These are phyloP conservation scores for Dispira simplex DNA, from an alignment of 192 early-diverging fungal genomes.

Conservation along the genomic window DNA sequence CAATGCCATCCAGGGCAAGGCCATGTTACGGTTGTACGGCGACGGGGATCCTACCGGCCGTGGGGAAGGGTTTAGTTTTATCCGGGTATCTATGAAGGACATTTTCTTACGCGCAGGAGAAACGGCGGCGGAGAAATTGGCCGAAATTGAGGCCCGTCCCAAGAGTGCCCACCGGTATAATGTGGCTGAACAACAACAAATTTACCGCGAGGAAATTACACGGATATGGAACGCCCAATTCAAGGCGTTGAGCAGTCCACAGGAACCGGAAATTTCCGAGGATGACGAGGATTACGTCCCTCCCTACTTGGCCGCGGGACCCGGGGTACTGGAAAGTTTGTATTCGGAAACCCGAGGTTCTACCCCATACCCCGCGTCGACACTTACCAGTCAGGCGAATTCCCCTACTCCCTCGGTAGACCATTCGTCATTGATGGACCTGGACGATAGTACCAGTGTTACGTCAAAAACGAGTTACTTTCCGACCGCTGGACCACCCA, in stretches of 20 bases:
- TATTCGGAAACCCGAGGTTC: no score
- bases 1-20: slow-evolving; percentile 81
- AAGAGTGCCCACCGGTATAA: slow-evolving; percentile 74
- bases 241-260: slow-evolving; percentile 35
- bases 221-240: slow-evolving; percentile 89
- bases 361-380: no score
- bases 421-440: slow-evolving; percentile 10
- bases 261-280: slow-evolving; percentile 32
- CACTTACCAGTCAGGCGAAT: slow-evolving; percentile 4
- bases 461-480: background rate
- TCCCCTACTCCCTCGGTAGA: slow-evolving; percentile 8
- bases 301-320: slow-evolving; percentile 7
- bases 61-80: slow-evolving; percentile 96
- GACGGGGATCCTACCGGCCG: slow-evolving; percentile 92
- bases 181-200: slow-evolving; percentile 88
- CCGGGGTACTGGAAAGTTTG: no score
- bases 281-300: slow-evolving; percentile 42
- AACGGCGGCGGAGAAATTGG: slow-evolving; percentile 63
- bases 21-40: slow-evolving; percentile 88
- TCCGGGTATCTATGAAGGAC: slow-evolving; percentile 94
- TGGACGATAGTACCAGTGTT: slow-evolving; percentile 1
- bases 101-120: slow-evolving; percentile 83
- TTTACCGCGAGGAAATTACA: slow-evolving; percentile 85
- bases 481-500: slow-evolving; percentile 11
- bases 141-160: slow-evolving; percentile 64